These are phyloP conservation scores for Ascochyta rabiei DNA, from an alignment of 2,329 filamentous ascomycete genomes.

Conservation along the genomic window DNA sequence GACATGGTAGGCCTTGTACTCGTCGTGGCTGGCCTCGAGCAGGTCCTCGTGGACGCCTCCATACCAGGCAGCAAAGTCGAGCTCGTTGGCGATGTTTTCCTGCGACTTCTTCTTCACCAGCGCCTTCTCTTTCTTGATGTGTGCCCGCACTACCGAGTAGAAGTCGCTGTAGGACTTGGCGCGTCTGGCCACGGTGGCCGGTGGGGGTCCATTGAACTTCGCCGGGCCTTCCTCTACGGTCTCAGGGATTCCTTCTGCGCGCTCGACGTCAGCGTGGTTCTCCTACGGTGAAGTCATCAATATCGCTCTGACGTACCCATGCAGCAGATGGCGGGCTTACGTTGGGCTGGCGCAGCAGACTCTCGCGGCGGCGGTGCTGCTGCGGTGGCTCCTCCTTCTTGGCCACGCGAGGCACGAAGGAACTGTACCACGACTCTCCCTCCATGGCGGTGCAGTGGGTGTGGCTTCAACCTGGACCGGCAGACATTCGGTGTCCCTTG, in stretches of 20 bases:
- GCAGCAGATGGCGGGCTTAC: conserved; percentile 51
- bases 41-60: conserved; percentile 68
- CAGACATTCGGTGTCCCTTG: conserved; percentile 13
- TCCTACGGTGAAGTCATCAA: conserved; percentile 57
- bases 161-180: conserved; percentile 82
- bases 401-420: conserved; percentile 69
- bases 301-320: conserved; percentile 40
- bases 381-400: conserved; percentile 52
- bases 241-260: conserved; percentile 63
- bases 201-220: conserved; percentile 65
- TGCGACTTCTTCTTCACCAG: conserved; percentile 45
- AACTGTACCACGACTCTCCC: conserved; percentile 76
- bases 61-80: conserved; percentile 67
- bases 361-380: conserved; percentile 70
- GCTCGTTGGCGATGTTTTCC: conserved; percentile 60
- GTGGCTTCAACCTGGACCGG: conserved; percentile 12
- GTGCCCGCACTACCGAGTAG: conserved; percentile 66
- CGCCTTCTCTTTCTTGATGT: conserved; percentile 59
- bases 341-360: conserved; percentile 64
- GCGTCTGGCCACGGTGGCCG: conserved; percentile 68
- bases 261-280: conserved; percentile 60
- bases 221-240: conserved; percentile 62
- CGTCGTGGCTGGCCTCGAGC: conserved; percentile 80
- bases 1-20: conserved; percentile 83
- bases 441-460: conserved; percentile 62